Evolutionary conservation across 306 rosid genomes (phyloP).

Genomic region (Malus sieversii): DNA sequence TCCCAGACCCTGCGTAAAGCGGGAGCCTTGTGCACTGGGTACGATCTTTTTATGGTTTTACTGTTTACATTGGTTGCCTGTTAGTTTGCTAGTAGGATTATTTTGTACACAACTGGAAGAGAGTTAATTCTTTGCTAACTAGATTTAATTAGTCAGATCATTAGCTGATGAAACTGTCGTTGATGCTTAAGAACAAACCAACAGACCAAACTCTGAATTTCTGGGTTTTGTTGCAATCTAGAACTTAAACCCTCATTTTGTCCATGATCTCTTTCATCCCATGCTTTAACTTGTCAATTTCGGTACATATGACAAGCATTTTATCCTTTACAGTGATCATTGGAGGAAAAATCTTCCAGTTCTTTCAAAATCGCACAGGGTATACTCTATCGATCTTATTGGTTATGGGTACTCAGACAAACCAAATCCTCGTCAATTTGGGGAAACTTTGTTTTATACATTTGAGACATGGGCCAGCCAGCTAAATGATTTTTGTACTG

Average conservation of each 20-base stretch:
- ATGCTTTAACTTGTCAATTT: conserved; percentile 3
- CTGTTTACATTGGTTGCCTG: background rate
- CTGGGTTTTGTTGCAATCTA: conserved; percentile 1
- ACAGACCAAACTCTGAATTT: background rate
- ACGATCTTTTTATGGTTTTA: no score
- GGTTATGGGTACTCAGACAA: conserved; percentile 98
- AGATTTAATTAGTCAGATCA: background rate
- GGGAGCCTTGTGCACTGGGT: no score
- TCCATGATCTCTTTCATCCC: conserved; percentile 18
- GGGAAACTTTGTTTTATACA: conserved; percentile 56
- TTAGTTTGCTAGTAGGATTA: background rate
- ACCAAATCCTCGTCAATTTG: conserved; percentile 70
- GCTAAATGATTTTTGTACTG: conserved; percentile 63
- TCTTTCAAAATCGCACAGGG: conserved; percentile 74
- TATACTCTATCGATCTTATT: conserved; percentile 80
- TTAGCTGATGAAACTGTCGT: background rate
- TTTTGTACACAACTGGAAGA: background rate
- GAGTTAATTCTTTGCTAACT: background rate
- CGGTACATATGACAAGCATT: conserved; percentile 21
- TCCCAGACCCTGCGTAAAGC: no score
- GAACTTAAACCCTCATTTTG: background rate
- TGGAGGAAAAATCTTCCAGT: conserved; percentile 81
- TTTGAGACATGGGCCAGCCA: conserved; percentile 96
- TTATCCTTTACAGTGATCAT: conserved; percentile 66
- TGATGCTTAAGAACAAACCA: background rate